A percentile compares a stretch with the other conserved stretches of the same genome.
These are phyloP conservation scores for Cercospora sesami DNA, from an alignment of 2,329 filamentous ascomycete species.

Conservation along the genomic window DNA sequence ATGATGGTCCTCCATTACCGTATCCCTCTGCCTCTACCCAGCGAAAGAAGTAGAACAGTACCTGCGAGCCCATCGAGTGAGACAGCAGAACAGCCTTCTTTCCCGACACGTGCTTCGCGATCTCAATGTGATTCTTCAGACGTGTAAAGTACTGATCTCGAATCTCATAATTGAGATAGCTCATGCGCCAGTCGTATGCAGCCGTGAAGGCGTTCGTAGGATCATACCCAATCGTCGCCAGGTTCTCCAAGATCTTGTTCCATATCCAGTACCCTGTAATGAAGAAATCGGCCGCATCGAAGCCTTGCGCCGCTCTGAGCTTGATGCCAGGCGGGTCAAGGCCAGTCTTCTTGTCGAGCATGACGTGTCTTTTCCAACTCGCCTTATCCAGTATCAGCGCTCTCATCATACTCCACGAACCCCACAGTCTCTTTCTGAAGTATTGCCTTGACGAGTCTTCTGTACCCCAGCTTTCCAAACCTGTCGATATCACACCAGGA, in stretches of 20 bases:
- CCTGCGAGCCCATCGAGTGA: constrained; percentile 97
- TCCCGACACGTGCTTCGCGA: constrained; percentile 68
- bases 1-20: constrained; percentile 77
- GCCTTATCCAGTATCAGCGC: constrained; percentile 91
- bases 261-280: constrained; percentile 93
- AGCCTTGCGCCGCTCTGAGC: constrained; percentile 88
- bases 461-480: constrained; percentile 95
- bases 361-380: constrained; percentile 92
- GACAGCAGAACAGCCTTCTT: constrained; percentile 84
- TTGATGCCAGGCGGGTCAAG: constrained; percentile 89
- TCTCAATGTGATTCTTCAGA: constrained; percentile 86
- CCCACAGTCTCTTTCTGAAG: constrained; percentile 93
- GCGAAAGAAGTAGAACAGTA: constrained; percentile 80
- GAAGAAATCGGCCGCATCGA: constrained; percentile 97
- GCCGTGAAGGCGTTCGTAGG: constrained; percentile 72
- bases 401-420: constrained; percentile 98
- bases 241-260: constrained; percentile 97
- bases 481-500: constrained; percentile 94
- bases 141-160: constrained; percentile 93
- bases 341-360: constrained; percentile 89
- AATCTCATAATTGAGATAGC: constrained; percentile 83
- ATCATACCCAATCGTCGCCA: constrained; percentile 94
- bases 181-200: constrained; percentile 87
- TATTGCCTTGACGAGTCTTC: constrained; percentile 81
- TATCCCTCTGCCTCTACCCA: constrained; percentile 77